phyloP scores from a whole-genome alignment of 331 rosid species.

The Prunus yedoensis region DNA sequence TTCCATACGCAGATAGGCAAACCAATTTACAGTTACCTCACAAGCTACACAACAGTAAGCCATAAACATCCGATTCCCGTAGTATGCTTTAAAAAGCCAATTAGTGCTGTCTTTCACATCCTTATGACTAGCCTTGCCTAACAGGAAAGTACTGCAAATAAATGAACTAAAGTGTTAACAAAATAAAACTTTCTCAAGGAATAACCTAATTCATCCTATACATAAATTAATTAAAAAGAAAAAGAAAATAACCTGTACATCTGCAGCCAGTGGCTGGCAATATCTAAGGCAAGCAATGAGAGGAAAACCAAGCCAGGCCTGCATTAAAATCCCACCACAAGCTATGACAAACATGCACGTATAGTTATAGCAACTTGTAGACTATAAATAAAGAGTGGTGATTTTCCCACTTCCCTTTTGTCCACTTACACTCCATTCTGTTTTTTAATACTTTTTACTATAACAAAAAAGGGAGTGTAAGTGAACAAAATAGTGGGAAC shows the following conservation, averaged over 20 bases:
- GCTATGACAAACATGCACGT: slow-evolving; percentile 34
- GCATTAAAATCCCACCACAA: slow-evolving; percentile 36
- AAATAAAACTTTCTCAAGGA: slow-evolving; percentile 13
- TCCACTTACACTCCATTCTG: too few relatives aligned
- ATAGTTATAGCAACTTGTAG: slow-evolving; percentile 1
- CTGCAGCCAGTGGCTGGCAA: slow-evolving; percentile 98
- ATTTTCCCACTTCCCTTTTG: too few relatives aligned
- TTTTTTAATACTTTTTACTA: too few relatives aligned
- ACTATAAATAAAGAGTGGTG: not conserved
- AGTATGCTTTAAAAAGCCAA: slow-evolving; percentile 90
- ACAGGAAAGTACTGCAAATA: slow-evolving; percentile 79
- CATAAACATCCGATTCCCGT: slow-evolving; percentile 93
- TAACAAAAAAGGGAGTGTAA: too few relatives aligned
- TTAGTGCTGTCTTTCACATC: slow-evolving; percentile 95
- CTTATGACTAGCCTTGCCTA: slow-evolving; percentile 93
- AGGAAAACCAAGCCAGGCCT: slow-evolving; percentile 88
- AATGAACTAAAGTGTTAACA: slow-evolving; percentile 5
- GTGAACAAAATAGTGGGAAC: too few relatives aligned
- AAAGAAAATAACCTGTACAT: slow-evolving; percentile 76
- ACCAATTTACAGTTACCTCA: slow-evolving; percentile 54
- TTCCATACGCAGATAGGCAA: not conserved
- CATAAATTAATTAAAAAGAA: not conserved
- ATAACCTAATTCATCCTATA: slow-evolving; percentile 4
- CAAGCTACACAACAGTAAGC: slow-evolving; percentile 94
- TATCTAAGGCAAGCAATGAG: slow-evolving; percentile 90